A percentile compares a stretch with the other conserved stretches of the same genome.
Conservation (phyloP, 106 monocot species). For the Platanthera zijinensis region DNA sequence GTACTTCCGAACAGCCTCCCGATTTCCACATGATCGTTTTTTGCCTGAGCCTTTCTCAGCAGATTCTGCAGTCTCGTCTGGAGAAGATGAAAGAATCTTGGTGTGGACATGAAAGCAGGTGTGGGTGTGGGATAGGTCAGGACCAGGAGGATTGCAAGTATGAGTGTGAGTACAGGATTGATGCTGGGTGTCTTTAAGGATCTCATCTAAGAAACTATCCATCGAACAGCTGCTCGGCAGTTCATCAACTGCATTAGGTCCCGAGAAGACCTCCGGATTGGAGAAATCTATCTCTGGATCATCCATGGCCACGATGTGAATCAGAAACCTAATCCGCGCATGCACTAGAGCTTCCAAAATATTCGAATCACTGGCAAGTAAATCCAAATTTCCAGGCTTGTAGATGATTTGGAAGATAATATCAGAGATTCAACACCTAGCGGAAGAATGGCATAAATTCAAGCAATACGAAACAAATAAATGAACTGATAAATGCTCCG, state of each 20-base stretch:
- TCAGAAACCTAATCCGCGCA: neutral
- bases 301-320: slow-evolving; percentile 40
- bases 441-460: neutral
- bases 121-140: slow-evolving; percentile 79
- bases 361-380: neutral
- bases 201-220: slow-evolving; percentile 75
- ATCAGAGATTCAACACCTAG: neutral
- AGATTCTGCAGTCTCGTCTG: slow-evolving; percentile 38
- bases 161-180: slow-evolving; percentile 92
- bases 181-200: slow-evolving; percentile 55
- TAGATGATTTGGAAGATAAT: neutral
- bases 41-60: slow-evolving; percentile 34
- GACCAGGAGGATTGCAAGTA: slow-evolving; percentile 79
- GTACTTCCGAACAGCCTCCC: slow-evolving; percentile 80
- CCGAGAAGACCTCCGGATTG: slow-evolving; percentile 44
- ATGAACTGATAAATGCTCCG: too few relatives aligned
- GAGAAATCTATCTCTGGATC: slow-evolving; percentile 60
- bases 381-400: neutral
- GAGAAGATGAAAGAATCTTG: slow-evolving; percentile 50
- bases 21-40: slow-evolving; percentile 47
- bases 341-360: neutral
- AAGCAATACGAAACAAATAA: neutral
- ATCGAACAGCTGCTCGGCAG: slow-evolving; percentile 49
- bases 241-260: slow-evolving; percentile 18
- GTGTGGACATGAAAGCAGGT: slow-evolving; percentile 96